Conservation (phyloP, 1,139 yeast genomes). For the Saccharomyces hybrid region DNA sequence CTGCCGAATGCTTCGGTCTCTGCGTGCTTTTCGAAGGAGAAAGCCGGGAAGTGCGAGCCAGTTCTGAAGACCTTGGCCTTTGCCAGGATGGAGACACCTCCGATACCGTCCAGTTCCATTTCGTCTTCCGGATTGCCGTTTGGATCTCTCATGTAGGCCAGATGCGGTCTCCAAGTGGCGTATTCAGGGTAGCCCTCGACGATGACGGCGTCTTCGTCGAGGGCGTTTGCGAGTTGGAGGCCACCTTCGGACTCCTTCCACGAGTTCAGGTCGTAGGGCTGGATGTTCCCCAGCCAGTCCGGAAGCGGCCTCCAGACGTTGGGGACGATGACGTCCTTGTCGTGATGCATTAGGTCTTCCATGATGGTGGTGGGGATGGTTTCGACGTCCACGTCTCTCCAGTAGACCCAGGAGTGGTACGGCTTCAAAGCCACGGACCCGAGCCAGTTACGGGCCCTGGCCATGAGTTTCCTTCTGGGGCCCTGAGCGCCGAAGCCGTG, state of each 20-base stretch:
- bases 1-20: slow-evolving; percentile 92
- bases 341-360: slow-evolving; percentile 66
- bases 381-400: slow-evolving; percentile 90
- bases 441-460: slow-evolving; percentile 84
- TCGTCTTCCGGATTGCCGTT: slow-evolving; percentile 58
- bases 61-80: slow-evolving; percentile 73
- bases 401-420: slow-evolving; percentile 87
- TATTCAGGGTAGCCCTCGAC: slow-evolving; percentile 89
- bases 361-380: slow-evolving; percentile 73
- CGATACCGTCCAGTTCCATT: slow-evolving; percentile 77
- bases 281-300: slow-evolving; percentile 65
- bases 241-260: slow-evolving; percentile 80
- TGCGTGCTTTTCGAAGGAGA: slow-evolving; percentile 81
- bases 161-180: slow-evolving; percentile 81
- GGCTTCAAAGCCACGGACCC: slow-evolving; percentile 70
- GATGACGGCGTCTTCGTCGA: slow-evolving; percentile 77
- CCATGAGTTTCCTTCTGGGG: slow-evolving; percentile 79
- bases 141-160: slow-evolving; percentile 63
- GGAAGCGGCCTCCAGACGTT: slow-evolving; percentile 88
- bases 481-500: slow-evolving; percentile 73
- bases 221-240: slow-evolving; percentile 51
- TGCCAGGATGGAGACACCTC: slow-evolving; percentile 82
- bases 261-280: slow-evolving; percentile 79
- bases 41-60: slow-evolving; percentile 85
- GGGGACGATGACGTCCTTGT: slow-evolving; percentile 79